Evolutionary conservation across 2,329 filamentous ascomycete genomes (phyloP).

Genomic region (Pseudogymnoascus sp.): DNA sequence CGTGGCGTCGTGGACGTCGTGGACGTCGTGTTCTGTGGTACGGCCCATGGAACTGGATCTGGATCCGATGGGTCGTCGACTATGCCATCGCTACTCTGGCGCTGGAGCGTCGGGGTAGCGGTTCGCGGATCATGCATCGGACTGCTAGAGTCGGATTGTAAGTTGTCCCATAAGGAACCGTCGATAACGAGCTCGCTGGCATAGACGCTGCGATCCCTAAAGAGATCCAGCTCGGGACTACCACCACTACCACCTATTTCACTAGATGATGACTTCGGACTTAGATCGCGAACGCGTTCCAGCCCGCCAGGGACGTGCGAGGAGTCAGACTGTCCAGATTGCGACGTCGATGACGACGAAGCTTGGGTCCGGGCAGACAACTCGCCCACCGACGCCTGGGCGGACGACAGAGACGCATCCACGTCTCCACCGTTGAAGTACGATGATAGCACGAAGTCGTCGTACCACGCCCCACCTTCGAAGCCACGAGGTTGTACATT

Average conservation of each 20-base stretch:
- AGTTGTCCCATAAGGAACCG: not conserved
- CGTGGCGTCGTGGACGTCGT: not conserved
- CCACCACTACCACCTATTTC: not conserved
- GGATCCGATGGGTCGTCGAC: not conserved
- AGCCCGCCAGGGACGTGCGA: not conserved
- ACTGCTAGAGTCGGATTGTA: not conserved
- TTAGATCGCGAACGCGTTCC: not conserved
- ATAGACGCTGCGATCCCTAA: not conserved
- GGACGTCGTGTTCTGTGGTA: not conserved
- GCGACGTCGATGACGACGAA: not conserved
- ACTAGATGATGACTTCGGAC: not conserved
- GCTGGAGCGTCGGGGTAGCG: not conserved
- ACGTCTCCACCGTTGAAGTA: not conserved
- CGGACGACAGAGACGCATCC: not conserved
- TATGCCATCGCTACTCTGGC: not conserved
- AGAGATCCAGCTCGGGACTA: not conserved
- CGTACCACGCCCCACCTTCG: not conserved
- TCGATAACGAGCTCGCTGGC: not conserved
- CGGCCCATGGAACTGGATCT: not conserved
- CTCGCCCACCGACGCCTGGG: not conserved
- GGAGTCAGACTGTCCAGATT: not conserved
- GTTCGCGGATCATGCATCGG: not conserved
- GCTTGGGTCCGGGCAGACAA: not conserved
- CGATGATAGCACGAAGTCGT: not conserved
- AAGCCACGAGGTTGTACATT: not conserved